Evolutionary conservation across 2,329 filamentous ascomycete species (phyloP).

Genomic region (Dendrostoma leiphaemia): DNA sequence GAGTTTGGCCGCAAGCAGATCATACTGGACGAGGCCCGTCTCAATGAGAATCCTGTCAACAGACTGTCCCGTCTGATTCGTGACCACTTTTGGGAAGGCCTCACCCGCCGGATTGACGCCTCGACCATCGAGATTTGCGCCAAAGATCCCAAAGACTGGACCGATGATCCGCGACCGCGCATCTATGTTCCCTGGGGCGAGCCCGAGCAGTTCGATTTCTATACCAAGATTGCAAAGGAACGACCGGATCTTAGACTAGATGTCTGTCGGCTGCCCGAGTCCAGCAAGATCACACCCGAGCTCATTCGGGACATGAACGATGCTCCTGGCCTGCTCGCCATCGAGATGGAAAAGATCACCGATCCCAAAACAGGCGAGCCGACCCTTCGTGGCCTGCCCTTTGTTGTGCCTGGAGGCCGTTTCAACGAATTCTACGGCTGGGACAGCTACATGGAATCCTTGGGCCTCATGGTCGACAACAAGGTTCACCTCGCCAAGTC

Average conservation of each 20-base stretch:
- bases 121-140: conserved; percentile 84
- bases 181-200: conserved; percentile 87
- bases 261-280: conserved; percentile 72
- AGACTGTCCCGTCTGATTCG: conserved; percentile 83
- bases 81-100: conserved; percentile 86
- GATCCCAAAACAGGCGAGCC: conserved; percentile 68
- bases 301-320: conserved; percentile 80
- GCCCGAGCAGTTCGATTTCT: conserved; percentile 88
- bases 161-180: conserved; percentile 78
- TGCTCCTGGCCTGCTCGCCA: conserved; percentile 83
- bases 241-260: conserved; percentile 84
- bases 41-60: conserved; percentile 94
- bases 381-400: conserved; percentile 77
- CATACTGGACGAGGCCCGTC: conserved; percentile 82
- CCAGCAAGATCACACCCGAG: conserved; percentile 68
- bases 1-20: conserved; percentile 88
- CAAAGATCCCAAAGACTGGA: conserved; percentile 89
- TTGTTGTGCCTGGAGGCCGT: conserved; percentile 93
- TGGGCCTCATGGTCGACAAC: conserved; percentile 84
- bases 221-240: conserved; percentile 73
- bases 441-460: conserved; percentile 98
- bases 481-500: conserved; percentile 83
- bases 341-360: conserved; percentile 77
- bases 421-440: conserved; percentile 99
- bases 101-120: conserved; percentile 88